Evolutionary conservation across 2,329 filamentous ascomycete species (phyloP).

Genomic region (Metarhizium humberi): DNA sequence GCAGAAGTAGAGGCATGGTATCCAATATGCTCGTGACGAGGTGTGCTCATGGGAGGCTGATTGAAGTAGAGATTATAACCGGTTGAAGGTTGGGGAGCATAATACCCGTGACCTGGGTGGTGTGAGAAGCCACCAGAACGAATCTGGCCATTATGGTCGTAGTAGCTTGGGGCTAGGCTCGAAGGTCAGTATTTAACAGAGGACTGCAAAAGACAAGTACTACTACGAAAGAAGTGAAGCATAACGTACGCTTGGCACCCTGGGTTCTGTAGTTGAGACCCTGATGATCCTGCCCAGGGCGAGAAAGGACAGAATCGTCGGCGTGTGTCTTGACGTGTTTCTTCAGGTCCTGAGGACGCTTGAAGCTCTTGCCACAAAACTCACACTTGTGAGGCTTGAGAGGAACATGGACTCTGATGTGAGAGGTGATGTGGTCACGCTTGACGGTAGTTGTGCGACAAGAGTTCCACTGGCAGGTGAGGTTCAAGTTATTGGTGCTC

Average conservation of each 20-base stretch:
- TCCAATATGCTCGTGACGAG: constrained; percentile 51
- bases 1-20: constrained; percentile 40
- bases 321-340: constrained; percentile 99
- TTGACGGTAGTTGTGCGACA: constrained; percentile 97
- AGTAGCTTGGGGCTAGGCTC: constrained; percentile 46
- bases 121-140: constrained; percentile 49
- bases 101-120: constrained; percentile 49
- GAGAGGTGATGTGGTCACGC: constrained; percentile 97
- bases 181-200: constrained; percentile 6
- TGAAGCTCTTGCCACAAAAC: constrained; percentile 98
- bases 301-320: constrained; percentile 73
- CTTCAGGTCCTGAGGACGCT: constrained; percentile 96
- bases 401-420: constrained; percentile 97
- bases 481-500: constrained; percentile 95
- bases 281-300: constrained; percentile 42
- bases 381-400: constrained; percentile 99
- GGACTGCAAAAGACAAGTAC: not conserved
- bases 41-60: constrained; percentile 45
- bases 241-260: constrained; percentile 42
- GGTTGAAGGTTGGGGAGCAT: constrained; percentile 43
- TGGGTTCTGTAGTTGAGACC: constrained; percentile 46
- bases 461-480: constrained; percentile 95
- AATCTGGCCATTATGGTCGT: constrained; percentile 57
- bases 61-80: constrained; percentile 74
- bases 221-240: constrained; percentile 13